Evolutionary conservation across 495 filamentous ascomycete genomes (phyloP).

Genomic region (Penicillium chermesinum): DNA sequence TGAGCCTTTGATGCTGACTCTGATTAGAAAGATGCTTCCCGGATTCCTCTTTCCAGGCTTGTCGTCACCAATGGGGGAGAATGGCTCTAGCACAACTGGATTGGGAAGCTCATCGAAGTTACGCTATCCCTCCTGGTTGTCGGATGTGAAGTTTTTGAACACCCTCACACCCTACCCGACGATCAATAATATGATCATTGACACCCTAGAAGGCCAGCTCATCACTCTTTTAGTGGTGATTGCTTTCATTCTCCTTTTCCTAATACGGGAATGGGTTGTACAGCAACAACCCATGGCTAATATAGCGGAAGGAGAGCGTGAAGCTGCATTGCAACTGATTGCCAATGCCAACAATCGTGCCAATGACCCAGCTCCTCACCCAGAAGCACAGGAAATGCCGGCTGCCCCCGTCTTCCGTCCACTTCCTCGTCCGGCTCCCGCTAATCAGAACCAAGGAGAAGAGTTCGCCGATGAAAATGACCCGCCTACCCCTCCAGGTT

Average conservation of each 20-base stretch:
- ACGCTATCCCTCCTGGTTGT: slow-evolving; percentile 52
- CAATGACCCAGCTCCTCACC: slow-evolving; percentile 15
- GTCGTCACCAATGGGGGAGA: slow-evolving; percentile 21
- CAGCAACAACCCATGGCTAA: slow-evolving; percentile 84
- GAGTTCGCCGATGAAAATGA: slow-evolving; percentile 10
- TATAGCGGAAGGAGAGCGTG: slow-evolving; percentile 48
- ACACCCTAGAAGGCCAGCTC: slow-evolving; percentile 84
- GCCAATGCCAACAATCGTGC: slow-evolving; percentile 35
- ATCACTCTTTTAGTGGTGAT: slow-evolving; percentile 88
- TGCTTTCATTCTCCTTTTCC: slow-evolving; percentile 88
- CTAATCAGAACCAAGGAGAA: slow-evolving; percentile 5
- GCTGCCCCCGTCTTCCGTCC: slow-evolving; percentile 4
- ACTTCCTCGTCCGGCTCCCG: slow-evolving; percentile 2
- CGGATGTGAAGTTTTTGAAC: slow-evolving; percentile 65
- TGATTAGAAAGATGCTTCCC: slow-evolving; percentile 42
- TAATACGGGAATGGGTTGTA: slow-evolving; percentile 96
- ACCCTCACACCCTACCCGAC: slow-evolving; percentile 66
- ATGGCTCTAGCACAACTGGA: slow-evolving; percentile 14
- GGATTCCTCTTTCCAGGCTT: slow-evolving; percentile 37
- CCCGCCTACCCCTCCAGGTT: slow-evolving; percentile 8
- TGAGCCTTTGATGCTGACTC: slow-evolving; percentile 45
- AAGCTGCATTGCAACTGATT: slow-evolving; percentile 37
- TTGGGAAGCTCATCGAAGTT: slow-evolving; percentile 21
- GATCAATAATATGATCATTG: slow-evolving; percentile 75
- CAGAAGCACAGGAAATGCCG: neutral